phyloP scores from a whole-genome alignment of 805 yeast genomes.

The Metschnikowia aberdeeniae region DNA sequence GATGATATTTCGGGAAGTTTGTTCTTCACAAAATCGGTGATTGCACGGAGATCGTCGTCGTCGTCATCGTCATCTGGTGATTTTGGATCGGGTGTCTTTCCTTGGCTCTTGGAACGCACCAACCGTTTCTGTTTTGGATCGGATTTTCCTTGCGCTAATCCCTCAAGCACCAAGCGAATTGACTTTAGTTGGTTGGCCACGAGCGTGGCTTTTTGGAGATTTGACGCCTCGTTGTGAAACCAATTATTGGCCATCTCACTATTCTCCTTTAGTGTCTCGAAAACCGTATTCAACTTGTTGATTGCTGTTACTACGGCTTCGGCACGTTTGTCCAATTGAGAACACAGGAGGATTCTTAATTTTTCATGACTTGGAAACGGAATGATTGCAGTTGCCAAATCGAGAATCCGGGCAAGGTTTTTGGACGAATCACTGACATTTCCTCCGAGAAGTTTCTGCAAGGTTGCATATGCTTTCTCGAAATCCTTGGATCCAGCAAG shows the following conservation, averaged over 20 bases:
- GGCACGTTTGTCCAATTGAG: slow-evolving; percentile 32
- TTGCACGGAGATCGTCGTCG: slow-evolving; percentile 38
- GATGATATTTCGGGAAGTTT: slow-evolving; percentile 32
- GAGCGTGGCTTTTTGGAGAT: slow-evolving; percentile 49
- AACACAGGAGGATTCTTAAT: slow-evolving; percentile 32
- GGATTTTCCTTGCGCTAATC: slow-evolving; percentile 22
- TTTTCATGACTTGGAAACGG: slow-evolving; percentile 48
- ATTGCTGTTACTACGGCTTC: slow-evolving; percentile 29
- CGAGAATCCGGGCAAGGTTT: slow-evolving; percentile 33
- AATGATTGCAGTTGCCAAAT: slow-evolving; percentile 47
- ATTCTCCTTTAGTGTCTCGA: slow-evolving; percentile 31
- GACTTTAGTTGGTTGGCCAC: slow-evolving; percentile 55
- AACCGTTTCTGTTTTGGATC: slow-evolving; percentile 6
- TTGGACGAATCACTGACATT: slow-evolving; percentile 3
- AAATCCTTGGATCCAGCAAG: slow-evolving; percentile 47
- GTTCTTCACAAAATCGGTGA: slow-evolving; percentile 34
- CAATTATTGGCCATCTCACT: slow-evolving; percentile 38
- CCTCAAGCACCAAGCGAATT: slow-evolving; percentile 46
- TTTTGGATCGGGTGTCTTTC: background rate
- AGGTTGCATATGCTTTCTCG: slow-evolving; percentile 39
- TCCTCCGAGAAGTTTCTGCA: slow-evolving; percentile 26
- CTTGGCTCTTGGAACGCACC: slow-evolving; percentile 3
- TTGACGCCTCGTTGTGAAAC: slow-evolving; percentile 48
- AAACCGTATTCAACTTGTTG: slow-evolving; percentile 33
- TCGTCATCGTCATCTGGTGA: slow-evolving; percentile 38